Conservation (phyloP, 176 grass and related monocot genomes). For the Oryza glumipatula region DNA sequence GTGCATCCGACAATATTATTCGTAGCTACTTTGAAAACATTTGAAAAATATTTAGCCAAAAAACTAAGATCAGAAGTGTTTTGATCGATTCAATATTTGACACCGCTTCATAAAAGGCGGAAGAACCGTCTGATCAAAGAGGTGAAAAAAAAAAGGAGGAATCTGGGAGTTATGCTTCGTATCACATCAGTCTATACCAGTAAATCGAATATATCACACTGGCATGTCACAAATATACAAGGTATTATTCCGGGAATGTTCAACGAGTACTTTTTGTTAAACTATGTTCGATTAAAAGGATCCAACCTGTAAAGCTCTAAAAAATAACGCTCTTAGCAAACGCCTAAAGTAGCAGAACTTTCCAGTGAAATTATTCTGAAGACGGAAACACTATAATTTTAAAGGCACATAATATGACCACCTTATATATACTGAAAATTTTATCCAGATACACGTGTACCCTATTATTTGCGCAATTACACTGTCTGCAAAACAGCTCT, state of each 20-base stretch:
- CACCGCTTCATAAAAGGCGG: neutral
- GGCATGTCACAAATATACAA: neutral
- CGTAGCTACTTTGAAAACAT: neutral
- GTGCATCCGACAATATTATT: neutral
- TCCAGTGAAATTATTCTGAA: neutral
- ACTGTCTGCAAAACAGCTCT: conserved; percentile 12
- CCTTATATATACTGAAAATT: neutral
- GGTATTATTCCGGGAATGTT: neutral
- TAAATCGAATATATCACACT: neutral
- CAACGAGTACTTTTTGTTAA: neutral
- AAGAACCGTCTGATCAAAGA: no score
- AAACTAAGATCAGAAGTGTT: neutral
- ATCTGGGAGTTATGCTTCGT: neutral
- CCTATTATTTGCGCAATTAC: conserved; percentile 22
- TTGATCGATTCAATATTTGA: neutral
- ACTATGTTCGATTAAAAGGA: neutral
- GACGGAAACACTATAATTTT: neutral
- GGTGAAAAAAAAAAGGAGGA: neutral
- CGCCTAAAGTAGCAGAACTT: neutral
- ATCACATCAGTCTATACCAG: neutral
- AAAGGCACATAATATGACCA: neutral
- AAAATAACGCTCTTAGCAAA: conserved; percentile 1
- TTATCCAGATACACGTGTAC: conserved; percentile 15
- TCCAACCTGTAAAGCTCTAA: neutral
- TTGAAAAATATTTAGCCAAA: neutral